These are phyloP conservation scores for Leptodontidium sp. DNA, from an alignment of 2,329 filamentous ascomycete genomes.

Conservation along the genomic window DNA sequence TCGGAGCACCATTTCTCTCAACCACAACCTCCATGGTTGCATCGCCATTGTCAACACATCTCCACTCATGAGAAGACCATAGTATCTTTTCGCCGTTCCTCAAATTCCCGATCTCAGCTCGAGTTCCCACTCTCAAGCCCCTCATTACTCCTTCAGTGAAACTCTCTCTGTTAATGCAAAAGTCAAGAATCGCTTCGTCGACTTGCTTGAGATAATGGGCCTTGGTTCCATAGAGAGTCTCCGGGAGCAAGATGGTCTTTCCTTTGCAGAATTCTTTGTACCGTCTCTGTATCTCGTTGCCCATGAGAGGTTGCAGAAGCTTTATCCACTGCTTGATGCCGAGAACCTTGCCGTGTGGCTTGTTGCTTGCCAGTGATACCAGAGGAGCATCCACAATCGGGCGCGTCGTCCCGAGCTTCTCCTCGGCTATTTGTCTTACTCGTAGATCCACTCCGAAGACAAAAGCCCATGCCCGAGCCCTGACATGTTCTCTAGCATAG, in stretches of 20 bases:
- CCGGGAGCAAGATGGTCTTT: slow-evolving; percentile 29
- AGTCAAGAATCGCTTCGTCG: slow-evolving; percentile 38
- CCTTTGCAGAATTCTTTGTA: slow-evolving; percentile 29
- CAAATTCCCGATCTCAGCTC: slow-evolving; percentile 39
- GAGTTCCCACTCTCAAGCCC: slow-evolving; percentile 34
- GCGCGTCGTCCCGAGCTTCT: slow-evolving; percentile 19
- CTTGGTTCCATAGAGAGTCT: slow-evolving; percentile 33
- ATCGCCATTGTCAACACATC: slow-evolving; percentile 38
- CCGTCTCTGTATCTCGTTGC: slow-evolving; percentile 23
- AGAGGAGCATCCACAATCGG: slow-evolving; percentile 37
- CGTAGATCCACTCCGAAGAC: slow-evolving; percentile 28
- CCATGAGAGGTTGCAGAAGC: slow-evolving; percentile 32
- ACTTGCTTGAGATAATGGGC: slow-evolving; percentile 32
- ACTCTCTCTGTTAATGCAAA: slow-evolving; percentile 38
- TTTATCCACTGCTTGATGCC: slow-evolving; percentile 34
- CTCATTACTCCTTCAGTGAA: slow-evolving; percentile 35
- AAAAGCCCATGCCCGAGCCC: slow-evolving; percentile 32
- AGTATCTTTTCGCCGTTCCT: slow-evolving; percentile 39
- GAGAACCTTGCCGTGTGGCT: slow-evolving; percentile 24
- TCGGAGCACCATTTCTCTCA: slow-evolving; percentile 29
- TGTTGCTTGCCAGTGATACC: slow-evolving; percentile 27
- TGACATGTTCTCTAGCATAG: slow-evolving; percentile 30
- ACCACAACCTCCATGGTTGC: slow-evolving; percentile 33
- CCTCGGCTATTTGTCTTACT: slow-evolving; percentile 28
- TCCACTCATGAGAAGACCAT: slow-evolving; percentile 33